A percentile compares a stretch with the other conserved stretches of the same genome.
Evolutionary conservation across 192 early-diverging fungal species (phyloP).

Genomic region (Coemansia sp.): DNA sequence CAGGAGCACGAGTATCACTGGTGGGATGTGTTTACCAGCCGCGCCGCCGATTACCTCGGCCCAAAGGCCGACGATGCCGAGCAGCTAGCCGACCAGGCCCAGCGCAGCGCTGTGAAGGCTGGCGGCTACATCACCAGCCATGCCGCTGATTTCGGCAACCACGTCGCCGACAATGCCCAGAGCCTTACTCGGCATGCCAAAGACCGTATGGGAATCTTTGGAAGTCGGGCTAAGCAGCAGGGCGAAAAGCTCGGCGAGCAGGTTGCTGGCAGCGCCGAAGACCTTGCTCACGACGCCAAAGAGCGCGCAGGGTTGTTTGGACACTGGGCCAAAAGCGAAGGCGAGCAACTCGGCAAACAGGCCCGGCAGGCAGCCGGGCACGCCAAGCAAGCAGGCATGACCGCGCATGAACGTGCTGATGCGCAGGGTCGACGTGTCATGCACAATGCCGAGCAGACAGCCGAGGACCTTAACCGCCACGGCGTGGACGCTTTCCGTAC

Average conservation of each 20-base stretch:
- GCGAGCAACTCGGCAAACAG: conserved; percentile 2
- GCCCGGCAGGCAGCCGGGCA: conserved; percentile 1
- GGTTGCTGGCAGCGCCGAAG: background rate
- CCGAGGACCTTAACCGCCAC: background rate
- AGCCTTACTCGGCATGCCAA: background rate
- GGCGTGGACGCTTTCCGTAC: background rate
- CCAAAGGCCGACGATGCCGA: conserved; percentile 13
- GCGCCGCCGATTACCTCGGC: conserved; percentile 15
- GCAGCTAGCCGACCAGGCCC: conserved; percentile 4
- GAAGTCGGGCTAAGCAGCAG: background rate
- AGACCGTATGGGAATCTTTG: background rate
- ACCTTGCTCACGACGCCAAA: conserved; percentile 8
- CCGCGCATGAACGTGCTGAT: conserved; percentile 9
- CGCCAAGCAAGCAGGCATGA: conserved; percentile 8
- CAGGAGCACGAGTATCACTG: conserved; percentile 25
- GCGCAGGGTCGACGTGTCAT: conserved; percentile 8
- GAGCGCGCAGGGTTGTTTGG: conserved; percentile 1
- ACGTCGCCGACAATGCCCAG: conserved; percentile 6
- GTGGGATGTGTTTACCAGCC: conserved; percentile 39
- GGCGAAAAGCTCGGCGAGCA: background rate
- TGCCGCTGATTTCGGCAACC: conserved; percentile 10
- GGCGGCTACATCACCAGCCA: conserved; percentile 16
- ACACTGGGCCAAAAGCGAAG: background rate
- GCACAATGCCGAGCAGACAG: background rate
- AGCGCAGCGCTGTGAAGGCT: conserved; percentile 6